Conservation (phyloP, 1,139 yeast genomes). For the Geotrichum fermentans region DNA sequence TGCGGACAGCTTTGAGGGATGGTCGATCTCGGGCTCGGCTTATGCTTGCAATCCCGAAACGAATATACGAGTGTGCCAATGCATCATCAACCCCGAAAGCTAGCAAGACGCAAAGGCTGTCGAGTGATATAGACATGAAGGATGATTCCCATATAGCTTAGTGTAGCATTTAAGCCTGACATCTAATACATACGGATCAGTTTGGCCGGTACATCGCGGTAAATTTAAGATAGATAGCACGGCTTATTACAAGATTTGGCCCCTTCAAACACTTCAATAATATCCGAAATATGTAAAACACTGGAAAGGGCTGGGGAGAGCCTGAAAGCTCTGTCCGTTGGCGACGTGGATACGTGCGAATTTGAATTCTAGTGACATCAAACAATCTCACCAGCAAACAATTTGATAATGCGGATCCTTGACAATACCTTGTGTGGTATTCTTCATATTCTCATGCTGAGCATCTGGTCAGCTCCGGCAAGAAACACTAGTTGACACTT, state of each 20-base stretch:
- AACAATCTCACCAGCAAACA: no score
- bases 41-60: slow-evolving; percentile 96
- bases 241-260: slow-evolving; percentile 28
- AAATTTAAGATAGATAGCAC: slow-evolving; percentile 91
- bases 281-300: no score
- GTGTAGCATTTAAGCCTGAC: slow-evolving; percentile 89
- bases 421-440: no score
- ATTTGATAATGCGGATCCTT: no score
- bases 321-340: no score
- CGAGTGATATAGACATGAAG: slow-evolving; percentile 95
- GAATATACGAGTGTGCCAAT: slow-evolving; percentile 90
- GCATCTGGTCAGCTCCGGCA: no score
- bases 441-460: no score
- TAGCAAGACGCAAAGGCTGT: slow-evolving; percentile 93
- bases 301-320: no score
- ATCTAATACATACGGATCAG: slow-evolving; percentile 94
- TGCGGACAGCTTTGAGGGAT: slow-evolving; percentile 82
- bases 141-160: slow-evolving; percentile 98
- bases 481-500: not conserved
- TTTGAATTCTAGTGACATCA: no score
- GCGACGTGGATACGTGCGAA: no score
- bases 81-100: slow-evolving; percentile 98
- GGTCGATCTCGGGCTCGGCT: slow-evolving; percentile 96
- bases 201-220: slow-evolving; percentile 98
- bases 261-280: no score